Evolutionary conservation across 2,329 filamentous ascomycete genomes (phyloP), one percentile per base, ranked within the genome.

Genomic region (Escovopsis sp.): DNA sequence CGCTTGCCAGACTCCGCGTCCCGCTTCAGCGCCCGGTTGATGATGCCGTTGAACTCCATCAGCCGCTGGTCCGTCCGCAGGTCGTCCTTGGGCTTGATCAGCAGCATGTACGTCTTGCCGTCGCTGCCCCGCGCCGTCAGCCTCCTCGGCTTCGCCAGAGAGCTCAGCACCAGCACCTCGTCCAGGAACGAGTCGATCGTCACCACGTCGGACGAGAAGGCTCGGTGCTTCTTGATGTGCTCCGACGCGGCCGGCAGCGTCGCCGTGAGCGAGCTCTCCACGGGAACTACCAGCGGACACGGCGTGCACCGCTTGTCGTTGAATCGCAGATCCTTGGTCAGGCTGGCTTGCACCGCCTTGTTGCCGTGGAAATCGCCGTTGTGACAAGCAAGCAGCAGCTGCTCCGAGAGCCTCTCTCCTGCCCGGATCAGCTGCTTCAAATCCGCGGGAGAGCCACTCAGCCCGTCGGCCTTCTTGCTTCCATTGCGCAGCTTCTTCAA

Each of bases 1-100:
- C 91, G 77, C 58, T 85, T 83, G 60, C 85, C 93, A 12, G 87
- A 85, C 57, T 95, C 88, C 2, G 88, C 80, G 54, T 96, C 88
- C 47, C 84, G 80, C 57, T 95, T 94, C 44, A 99, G 65, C 3
- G 89, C 86, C 45, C 91, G 76, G 59, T 98, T 98, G 67, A 98
- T 96, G 76, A 96, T 91, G 38, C 82, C 80, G 59, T 96, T 98
- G 69, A 98, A 98, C 58, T 98, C 93, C 88, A 98, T 98, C 18
- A 98, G 77, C 41, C 91, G 85, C 60, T 96, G 89, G 55, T 99
- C 93, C 51, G 94, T 98, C 40, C 91, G 82, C 23, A 99, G 73
- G 59, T 99, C 93, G 58, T 98, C 91, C 60, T 96, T 96, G 8
- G 91, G 93, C 57, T 99, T 98, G 67, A 94, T 93, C 43, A 99